Conservation (phyloP, 2,329 filamentous ascomycete genomes). For the Trichoderma atrobrunneum region DNA sequence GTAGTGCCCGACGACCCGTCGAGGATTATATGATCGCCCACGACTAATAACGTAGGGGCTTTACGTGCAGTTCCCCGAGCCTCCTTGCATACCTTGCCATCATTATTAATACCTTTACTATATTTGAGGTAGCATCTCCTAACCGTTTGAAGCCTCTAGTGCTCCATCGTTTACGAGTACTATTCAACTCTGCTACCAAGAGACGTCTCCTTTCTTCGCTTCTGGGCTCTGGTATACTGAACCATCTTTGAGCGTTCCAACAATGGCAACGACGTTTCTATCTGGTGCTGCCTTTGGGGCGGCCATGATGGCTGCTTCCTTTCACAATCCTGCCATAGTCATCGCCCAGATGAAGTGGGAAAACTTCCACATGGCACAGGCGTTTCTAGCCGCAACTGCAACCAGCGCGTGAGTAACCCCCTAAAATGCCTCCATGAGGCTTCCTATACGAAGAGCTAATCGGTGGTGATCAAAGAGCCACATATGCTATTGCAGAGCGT, state of each 20-base stretch:
- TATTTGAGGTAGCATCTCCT: background rate
- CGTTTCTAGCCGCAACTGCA: constrained; percentile 61
- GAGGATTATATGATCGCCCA: background rate
- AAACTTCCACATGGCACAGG: constrained; percentile 65
- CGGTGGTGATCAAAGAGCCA: constrained; percentile 32
- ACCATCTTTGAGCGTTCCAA: background rate
- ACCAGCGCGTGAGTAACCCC: constrained; percentile 53
- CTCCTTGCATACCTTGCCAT: background rate
- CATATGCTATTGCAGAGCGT: constrained; percentile 46
- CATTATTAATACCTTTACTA: background rate
- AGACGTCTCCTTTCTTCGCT: background rate
- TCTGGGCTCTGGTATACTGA: background rate
- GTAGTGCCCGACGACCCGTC: constrained; percentile 6
- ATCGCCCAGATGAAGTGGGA: constrained; percentile 57
- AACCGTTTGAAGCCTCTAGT: background rate
- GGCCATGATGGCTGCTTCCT: constrained; percentile 57
- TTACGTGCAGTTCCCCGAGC: background rate
- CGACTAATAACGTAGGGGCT: background rate
- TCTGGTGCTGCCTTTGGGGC: constrained; percentile 61
- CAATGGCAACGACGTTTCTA: constrained; percentile 35
- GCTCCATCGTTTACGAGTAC: background rate
- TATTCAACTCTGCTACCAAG: background rate
- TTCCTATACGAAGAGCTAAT: background rate
- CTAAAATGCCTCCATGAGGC: background rate
- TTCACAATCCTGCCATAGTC: constrained; percentile 59